Base-by-base conservation (phyloP, 2,329 filamentous ascomycete genomes). In the Colletotrichum brevisporum region DNA sequence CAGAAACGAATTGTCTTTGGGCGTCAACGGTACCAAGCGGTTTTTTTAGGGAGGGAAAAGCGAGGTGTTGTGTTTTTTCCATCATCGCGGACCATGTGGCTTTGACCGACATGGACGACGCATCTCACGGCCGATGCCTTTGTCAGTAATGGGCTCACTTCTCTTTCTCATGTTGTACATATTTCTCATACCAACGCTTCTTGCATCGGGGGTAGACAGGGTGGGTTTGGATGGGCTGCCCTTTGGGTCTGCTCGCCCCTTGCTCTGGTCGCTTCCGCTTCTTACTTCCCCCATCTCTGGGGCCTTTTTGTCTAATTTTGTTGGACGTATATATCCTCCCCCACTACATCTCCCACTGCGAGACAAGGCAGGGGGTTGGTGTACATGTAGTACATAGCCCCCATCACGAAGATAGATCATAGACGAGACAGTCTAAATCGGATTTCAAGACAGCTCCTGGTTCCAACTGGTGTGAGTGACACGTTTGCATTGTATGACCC, bases 321-420 rank as follows among this genome's bases (percentile, higher is more conserved):
- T 69, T 69, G 66, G 66, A 69, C 55, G 66, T 69, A 69, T 69
- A 69, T 69, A 69, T 66, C 31, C 43, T 36, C 54, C 27, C 45
- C 27, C 62, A 36, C 53, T 52, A 57, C 63, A 68, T 58, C 52
- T 67, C 27, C 63, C 58, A 18, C 57, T 63, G 64, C 67, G 52
- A 66, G 67, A 47, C 63, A 63, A 68, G 8, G 64, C 24, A 63
- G 63, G 47, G 36, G 64, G 61, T 53, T 43, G 54, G 68, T 68
- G 53, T 63, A 39, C 45, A 48, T 61, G 66, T 63, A 58, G 67
- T 70, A 70, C 57, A 70, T 68, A 70, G 36, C 67, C 58, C 31
- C 52, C 58, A 41, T 63, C 63, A 58, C n/a, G 52, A 70, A 57
- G 64, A 68, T 68, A 63, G 67, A 70, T 15, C 27, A 63, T 62